These are phyloP conservation scores for Sistotremastrum niveocremeum DNA, from an alignment of 768 basidiomycete species.

Conservation along the genomic window DNA sequence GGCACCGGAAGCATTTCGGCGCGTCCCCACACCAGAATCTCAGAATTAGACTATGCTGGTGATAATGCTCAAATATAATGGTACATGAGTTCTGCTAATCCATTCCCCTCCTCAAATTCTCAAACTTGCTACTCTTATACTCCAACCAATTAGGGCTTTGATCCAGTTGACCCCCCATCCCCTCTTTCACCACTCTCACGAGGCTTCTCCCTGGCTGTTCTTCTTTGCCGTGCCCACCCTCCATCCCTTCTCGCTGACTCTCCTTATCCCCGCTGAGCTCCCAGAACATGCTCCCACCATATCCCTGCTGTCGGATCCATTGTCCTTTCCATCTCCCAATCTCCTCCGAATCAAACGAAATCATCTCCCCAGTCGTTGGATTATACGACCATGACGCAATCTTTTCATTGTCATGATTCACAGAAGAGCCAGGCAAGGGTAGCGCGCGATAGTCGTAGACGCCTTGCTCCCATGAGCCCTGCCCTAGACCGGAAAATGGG, in stretches of 20 bases:
- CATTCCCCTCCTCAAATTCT: conserved; percentile 70
- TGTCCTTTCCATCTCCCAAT: conserved; percentile 62
- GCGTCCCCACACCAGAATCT: no score
- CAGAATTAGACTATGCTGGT: no score
- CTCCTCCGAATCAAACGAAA: conserved; percentile 67
- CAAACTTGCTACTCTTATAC: conserved; percentile 66
- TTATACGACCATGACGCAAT: conserved; percentile 82
- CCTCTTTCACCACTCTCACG: conserved; percentile 58
- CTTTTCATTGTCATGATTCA: conserved; percentile 49
- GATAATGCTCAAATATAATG: no score
- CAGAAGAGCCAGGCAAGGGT: conserved; percentile 58
- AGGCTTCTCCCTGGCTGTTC: conserved; percentile 56
- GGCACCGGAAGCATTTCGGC: no score
- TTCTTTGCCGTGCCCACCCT: conserved; percentile 62
- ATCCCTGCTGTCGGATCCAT: conserved; percentile 60
- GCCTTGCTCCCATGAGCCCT: conserved; percentile 82
- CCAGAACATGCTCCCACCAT: conserved; percentile 95
- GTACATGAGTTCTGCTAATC: conserved; percentile 3
- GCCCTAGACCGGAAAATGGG: conserved; percentile 70
- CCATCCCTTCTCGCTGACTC: conserved; percentile 52
- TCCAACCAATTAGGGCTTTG: conserved; percentile 65
- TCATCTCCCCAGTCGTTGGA: conserved; percentile 57
- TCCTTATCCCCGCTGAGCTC: conserved; percentile 85
- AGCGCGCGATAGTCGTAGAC: conserved; percentile 90
- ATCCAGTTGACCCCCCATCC: conserved; percentile 61